Base-by-base conservation (phyloP, 768 basidiomycete genomes). In the Calocybe gangraenosa region DNA sequence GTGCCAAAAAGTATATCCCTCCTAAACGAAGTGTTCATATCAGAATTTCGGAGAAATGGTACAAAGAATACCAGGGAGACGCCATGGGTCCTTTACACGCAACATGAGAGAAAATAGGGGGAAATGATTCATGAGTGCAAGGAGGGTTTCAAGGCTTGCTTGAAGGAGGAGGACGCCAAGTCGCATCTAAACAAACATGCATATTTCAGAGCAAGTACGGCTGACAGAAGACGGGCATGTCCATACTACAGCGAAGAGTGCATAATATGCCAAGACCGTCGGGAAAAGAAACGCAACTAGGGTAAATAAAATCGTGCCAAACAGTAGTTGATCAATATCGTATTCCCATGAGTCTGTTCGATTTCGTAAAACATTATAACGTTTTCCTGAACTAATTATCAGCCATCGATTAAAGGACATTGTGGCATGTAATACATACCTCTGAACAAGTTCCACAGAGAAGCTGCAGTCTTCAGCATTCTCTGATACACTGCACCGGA, bases 331-430 rank as follows among this genome's bases (percentile, higher is more conserved):
- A 61, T 98, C 95, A 20, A 93, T 74, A 42, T 92, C 89, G 55
- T 96, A 98, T 45, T 84, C 78, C 80, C 89, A 92, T 0, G 85
- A 78, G 57, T 98, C 96, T 3, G 82, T 84, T n/a, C 94, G 81
- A 42, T 86, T 78, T 23, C 94, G 81, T 5, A 99, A 69, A 7
- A 84, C 79, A 59, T 98, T 98, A 58, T 80, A 84, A 37, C 92
- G 77, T 65, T 90, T 97, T 0, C 95, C 93, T 28, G 11, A n/a
- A n/a, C n/a, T n/a, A n/a, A n/a, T n/a, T n/a, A n/a, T n/a, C n/a
- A n/a, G n/a, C n/a, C n/a, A n/a, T n/a, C n/a, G n/a, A n/a, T n/a
- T n/a, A n/a, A n/a, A n/a, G n/a, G n/a, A n/a, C n/a, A n/a, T n/a
- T n/a, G 25, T 28, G 25, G 25, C 94, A 51, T 14, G 10, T 25